Evolutionary conservation across 108 stramenopile genomes (phyloP).

Genomic region (Nitzschia inconspicua): DNA sequence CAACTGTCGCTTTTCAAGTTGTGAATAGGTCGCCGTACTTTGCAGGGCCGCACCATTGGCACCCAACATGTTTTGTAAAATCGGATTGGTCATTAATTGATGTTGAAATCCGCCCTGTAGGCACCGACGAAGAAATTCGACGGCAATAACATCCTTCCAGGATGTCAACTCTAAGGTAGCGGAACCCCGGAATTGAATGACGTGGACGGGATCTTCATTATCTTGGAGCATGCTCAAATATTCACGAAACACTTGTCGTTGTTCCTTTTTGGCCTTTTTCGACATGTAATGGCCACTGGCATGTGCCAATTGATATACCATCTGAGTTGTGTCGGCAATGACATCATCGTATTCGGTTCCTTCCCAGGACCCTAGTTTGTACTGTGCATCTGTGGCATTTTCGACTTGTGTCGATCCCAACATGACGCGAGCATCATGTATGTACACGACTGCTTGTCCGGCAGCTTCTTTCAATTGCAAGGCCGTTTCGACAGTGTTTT

Average conservation of each 20-base stretch:
- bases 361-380: slow-evolving; percentile 74
- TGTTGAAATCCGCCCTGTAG: slow-evolving; percentile 82
- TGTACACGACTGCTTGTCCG: slow-evolving; percentile 74
- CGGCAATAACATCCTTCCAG: slow-evolving; percentile 74
- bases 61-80: slow-evolving; percentile 76
- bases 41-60: slow-evolving; percentile 34
- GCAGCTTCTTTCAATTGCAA: slow-evolving; percentile 58
- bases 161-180: slow-evolving; percentile 43
- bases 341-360: slow-evolving; percentile 74
- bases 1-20: slow-evolving; percentile 73
- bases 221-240: slow-evolving; percentile 76
- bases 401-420: slow-evolving; percentile 36
- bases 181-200: slow-evolving; percentile 68
- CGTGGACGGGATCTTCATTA: slow-evolving; percentile 63
- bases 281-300: slow-evolving; percentile 72
- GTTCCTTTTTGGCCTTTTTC: slow-evolving; percentile 80
- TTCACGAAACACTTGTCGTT: slow-evolving; percentile 79
- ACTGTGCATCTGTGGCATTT: slow-evolving; percentile 53
- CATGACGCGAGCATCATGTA: slow-evolving; percentile 71
- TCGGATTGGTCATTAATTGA: slow-evolving; percentile 75
- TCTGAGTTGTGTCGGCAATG: slow-evolving; percentile 75
- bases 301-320: slow-evolving; percentile 63
- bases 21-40: slow-evolving; percentile 38
- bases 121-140: slow-evolving; percentile 81
- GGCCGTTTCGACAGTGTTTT: slow-evolving; percentile 5